Evolutionary conservation across 2,329 filamentous ascomycete genomes (phyloP), one percentile per base, ranked within the genome.

Genomic region (Aureobasidium sp.): DNA sequence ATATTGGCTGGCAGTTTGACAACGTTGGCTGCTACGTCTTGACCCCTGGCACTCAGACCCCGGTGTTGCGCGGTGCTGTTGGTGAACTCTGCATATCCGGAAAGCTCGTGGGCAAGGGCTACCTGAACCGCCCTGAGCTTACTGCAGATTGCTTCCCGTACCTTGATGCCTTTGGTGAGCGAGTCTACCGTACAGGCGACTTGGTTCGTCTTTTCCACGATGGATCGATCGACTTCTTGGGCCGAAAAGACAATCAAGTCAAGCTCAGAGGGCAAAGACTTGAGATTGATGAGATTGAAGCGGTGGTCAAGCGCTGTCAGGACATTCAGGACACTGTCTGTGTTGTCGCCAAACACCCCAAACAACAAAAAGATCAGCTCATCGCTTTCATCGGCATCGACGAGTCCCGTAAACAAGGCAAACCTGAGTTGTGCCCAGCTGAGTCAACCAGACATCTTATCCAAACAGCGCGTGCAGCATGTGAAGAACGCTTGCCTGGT

Each of bases 31-130:
- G 88, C 0, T 92, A 87, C 66, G 88, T 97, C 1, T 79, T 97
- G 37, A 80, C 80, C 1, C 88, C 87, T 0, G 84, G 82, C 0
- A 89, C 89, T 0, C 83, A 87, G 29, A 76, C 79, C 0, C 89
- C 90, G 0, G 89, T 96, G 0, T 71, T 94, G 25, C 82, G 85
- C 47, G 92, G 92, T 11, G 90, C 83, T 1, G 82, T 96, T 3
- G 93, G 93, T 5, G 92, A 97, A 75, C 84, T 97, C 1, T 97
- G 92, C 68, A 85, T 96, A 1, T 91, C 89, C 1, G 92, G 92
- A 0, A 88, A 87, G 67, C 81, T 97, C 1, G 91, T 97, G 5
- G 92, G 91, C 1, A 91, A 90, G 68, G 93, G 92, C 0, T 97
- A 97, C 71, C 79, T 96, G 20, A 91, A 93, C 65, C 83, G 90